Evolutionary conservation across 1,139 yeast species (phyloP).

Genomic region (Scheffersomyces titani): DNA sequence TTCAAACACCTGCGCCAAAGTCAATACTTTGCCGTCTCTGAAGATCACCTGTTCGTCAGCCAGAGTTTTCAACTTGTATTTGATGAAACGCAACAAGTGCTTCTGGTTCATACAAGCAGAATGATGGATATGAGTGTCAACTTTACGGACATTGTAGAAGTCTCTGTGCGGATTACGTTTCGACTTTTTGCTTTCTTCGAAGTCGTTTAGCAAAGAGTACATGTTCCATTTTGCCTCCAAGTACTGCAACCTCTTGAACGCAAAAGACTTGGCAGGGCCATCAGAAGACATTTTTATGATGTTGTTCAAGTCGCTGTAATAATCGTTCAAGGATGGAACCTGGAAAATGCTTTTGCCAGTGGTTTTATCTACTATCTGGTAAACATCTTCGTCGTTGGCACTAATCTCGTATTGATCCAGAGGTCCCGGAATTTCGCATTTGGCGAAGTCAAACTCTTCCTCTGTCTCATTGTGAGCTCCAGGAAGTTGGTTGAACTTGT

Average conservation of each 20-base stretch:
- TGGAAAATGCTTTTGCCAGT: constrained; percentile 44
- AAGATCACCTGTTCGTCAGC: constrained; percentile 89
- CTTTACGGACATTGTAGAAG: constrained; percentile 96
- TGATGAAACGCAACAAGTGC: constrained; percentile 90
- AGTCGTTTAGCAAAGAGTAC: constrained; percentile 83
- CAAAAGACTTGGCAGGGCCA: constrained; percentile 97
- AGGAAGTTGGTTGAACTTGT: constrained; percentile 56
- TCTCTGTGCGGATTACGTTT: constrained; percentile 83
- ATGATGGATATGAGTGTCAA: constrained; percentile 98
- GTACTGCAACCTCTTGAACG: constrained; percentile 89
- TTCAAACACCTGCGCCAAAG: constrained; percentile 83
- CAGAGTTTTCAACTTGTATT: constrained; percentile 65
- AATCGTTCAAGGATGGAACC: constrained; percentile 81
- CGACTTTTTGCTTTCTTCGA: constrained; percentile 87
- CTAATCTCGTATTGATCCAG: constrained; percentile 50
- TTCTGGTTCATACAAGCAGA: constrained; percentile 99
- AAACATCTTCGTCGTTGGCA: constrained; percentile 66
- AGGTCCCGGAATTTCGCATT: constrained; percentile 66
- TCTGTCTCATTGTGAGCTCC: constrained; percentile 26
- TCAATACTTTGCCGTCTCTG: constrained; percentile 90
- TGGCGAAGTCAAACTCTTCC: constrained; percentile 56
- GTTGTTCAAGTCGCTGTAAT: constrained; percentile 76
- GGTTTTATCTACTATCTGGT: constrained; percentile 53
- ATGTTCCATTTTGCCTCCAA: constrained; percentile 96
- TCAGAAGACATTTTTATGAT: constrained; percentile 77